These are phyloP conservation scores for Quercus robur DNA, from an alignment of 306 rosid species.

Conservation along the genomic window DNA sequence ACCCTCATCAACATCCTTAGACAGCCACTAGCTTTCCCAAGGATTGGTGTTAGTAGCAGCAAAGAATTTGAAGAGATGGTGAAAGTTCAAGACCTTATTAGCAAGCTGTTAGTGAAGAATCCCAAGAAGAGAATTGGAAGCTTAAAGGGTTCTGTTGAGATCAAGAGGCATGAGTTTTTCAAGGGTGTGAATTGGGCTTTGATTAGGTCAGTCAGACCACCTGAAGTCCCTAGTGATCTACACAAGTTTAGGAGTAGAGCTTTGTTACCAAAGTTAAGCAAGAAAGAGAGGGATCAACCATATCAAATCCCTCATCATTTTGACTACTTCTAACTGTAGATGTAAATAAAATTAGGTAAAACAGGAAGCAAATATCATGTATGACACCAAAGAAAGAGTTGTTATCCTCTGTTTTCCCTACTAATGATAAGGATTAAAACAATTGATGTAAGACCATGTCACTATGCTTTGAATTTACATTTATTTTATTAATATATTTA, in stretches of 20 bases:
- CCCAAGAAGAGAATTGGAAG: constrained; percentile 87
- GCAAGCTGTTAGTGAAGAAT: constrained; percentile 83
- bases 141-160: constrained; percentile 83
- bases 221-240: constrained; percentile 64
- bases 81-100: constrained; percentile 73
- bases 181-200: constrained; percentile 89
- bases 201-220: constrained; percentile 82
- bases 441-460: constrained; percentile 29
- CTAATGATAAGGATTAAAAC: constrained; percentile 31
- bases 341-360: constrained; percentile 37
- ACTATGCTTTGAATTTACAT: constrained; percentile 38
- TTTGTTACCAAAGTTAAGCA: constrained; percentile 71
- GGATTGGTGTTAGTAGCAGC: constrained; percentile 48
- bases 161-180: constrained; percentile 89
- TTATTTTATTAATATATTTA: constrained; percentile 26
- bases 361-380: constrained; percentile 16
- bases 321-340: constrained; percentile 59
- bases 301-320: constrained; percentile 66
- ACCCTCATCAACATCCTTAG: constrained; percentile 74
- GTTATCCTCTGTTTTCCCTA: constrained; percentile 23
- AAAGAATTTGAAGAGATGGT: constrained; percentile 79
- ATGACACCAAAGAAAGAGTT: constrained; percentile 4
- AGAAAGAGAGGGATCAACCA: constrained; percentile 70
- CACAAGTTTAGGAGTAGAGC: constrained; percentile 44
- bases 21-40: constrained; percentile 72